These are phyloP conservation scores for Boletellus emodensis DNA, from an alignment of 768 basidiomycete genomes.

Conservation along the genomic window DNA sequence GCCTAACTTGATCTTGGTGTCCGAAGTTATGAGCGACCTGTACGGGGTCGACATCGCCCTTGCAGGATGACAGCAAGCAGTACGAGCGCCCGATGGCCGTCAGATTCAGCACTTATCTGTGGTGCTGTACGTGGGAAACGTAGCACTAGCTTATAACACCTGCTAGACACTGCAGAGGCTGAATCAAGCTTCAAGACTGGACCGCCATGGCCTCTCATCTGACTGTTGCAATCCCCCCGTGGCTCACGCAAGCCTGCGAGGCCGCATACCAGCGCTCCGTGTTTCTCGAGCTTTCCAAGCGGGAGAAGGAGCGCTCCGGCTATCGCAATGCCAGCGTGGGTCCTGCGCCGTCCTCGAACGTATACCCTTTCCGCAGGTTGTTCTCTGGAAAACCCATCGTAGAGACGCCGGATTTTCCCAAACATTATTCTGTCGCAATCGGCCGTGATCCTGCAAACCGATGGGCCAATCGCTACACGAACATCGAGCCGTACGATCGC, in stretches of 20 bases:
- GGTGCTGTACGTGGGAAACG: slow-evolving; percentile 18
- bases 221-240: slow-evolving; percentile 6
- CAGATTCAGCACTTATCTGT: neutral
- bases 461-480: slow-evolving; percentile 61
- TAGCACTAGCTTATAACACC: neutral
- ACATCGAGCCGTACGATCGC: slow-evolving; percentile 78
- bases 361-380: slow-evolving; percentile 3
- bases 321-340: slow-evolving; percentile 22
- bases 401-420: slow-evolving; percentile 20
- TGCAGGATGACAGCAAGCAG: neutral
- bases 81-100: no score
- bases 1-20: slow-evolving; percentile 35
- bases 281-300: slow-evolving; percentile 34
- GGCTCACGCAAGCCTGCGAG: slow-evolving; percentile 16
- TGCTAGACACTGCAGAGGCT: neutral
- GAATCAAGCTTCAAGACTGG: neutral
- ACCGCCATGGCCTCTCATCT: slow-evolving; percentile 10
- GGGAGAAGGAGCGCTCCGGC: slow-evolving; percentile 35
- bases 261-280: slow-evolving; percentile 22
- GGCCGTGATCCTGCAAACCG: slow-evolving; percentile 44
- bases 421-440: slow-evolving; percentile 55
- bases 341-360: slow-evolving; percentile 6
- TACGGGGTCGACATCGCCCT: slow-evolving; percentile 20
- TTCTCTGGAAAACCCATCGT: slow-evolving; percentile 3
- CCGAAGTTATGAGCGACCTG: slow-evolving; percentile 20